Evolutionary conservation across 176 grass and related monocot species (phyloP), one percentile per base, ranked within the genome.

Genomic region (Areca catechu): DNA sequence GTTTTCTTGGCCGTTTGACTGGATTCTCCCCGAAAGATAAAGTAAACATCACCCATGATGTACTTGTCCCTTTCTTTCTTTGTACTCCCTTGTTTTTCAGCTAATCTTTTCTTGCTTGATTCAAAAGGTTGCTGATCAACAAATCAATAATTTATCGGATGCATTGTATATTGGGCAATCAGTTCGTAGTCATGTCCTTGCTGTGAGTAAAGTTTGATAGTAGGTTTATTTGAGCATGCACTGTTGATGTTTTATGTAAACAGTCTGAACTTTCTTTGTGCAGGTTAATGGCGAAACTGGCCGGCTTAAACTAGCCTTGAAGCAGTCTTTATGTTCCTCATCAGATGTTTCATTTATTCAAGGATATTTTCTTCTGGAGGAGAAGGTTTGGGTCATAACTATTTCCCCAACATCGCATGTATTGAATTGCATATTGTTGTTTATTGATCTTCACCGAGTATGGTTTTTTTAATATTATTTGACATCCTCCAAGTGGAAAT

Each of bases 21-120:
- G 92, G 92, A 66, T 97, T 97, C 69, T 84, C 77, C 30, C 92
- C 83, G 27, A 97, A 91, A 78, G 77, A 86, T 74, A 88, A 87
- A 90, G 92, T 97, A 88, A 61, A 72, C 49, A 48, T 69, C 73
- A 61, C 29, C 63, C 50, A 22, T 24, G 34, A 12, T 3, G 34
- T 12, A 10, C 4, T 6, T 43, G 34, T 37, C 34, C 2, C 34
- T 43, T 43, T 12, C 9, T 14, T 43, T 43, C 43, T 75, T 67
- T 58, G 21, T 25, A 63, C 53, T 17, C 25, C 9, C 14, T 0
- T 68, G 43, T 48, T 64, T 62, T 29, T 17, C 69, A 67, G 29
- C 74, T 73, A 74, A 85, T 65, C 20, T 82, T 66, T 53, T 57
- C 6, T 60, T 68, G 22, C 69, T 80, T 78, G 47, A 4, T 79